These are phyloP conservation scores for Colletotrichum destructivum DNA, from an alignment of 2,329 filamentous ascomycete genomes.

Conservation along the genomic window DNA sequence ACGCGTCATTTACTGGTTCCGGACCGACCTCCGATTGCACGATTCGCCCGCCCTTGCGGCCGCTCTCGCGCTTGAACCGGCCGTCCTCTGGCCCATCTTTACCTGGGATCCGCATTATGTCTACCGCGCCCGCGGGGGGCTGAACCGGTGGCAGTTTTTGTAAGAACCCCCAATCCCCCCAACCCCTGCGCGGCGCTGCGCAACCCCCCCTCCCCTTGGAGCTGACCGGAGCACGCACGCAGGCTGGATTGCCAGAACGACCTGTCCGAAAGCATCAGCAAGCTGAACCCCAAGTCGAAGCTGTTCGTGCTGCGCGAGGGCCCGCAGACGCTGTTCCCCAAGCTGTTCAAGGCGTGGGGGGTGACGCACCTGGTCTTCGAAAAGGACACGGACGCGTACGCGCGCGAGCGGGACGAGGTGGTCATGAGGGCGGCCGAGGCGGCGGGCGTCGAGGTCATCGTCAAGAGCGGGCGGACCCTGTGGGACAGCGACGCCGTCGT, in stretches of 20 bases:
- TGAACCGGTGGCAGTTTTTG: slow-evolving; percentile 83
- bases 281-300: slow-evolving; percentile 79
- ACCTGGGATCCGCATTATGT: slow-evolving; percentile 88
- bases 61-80: slow-evolving; percentile 78
- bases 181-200: no score
- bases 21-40: slow-evolving; percentile 83
- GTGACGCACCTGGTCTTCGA: slow-evolving; percentile 85
- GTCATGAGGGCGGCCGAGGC: slow-evolving; percentile 72
- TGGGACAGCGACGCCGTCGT: slow-evolving; percentile 83
- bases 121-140: slow-evolving; percentile 77
- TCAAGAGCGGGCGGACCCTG: slow-evolving; percentile 75
- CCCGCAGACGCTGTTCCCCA: slow-evolving; percentile 79
- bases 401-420: slow-evolving; percentile 72
- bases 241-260: slow-evolving; percentile 82
- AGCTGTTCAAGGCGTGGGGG: slow-evolving; percentile 81
- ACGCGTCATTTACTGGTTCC: slow-evolving; percentile 81
- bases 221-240: slow-evolving; percentile 46
- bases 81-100: slow-evolving; percentile 81
- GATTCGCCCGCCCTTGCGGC: slow-evolving; percentile 82
- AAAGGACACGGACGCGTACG: slow-evolving; percentile 84
- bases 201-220: neutral
- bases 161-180: slow-evolving; percentile 50
- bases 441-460: slow-evolving; percentile 78
- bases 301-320: slow-evolving; percentile 81
- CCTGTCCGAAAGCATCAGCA: slow-evolving; percentile 76